Evolutionary conservation across 805 yeast genomes (phyloP).

Genomic region (Monosporozyma aquatica): DNA sequence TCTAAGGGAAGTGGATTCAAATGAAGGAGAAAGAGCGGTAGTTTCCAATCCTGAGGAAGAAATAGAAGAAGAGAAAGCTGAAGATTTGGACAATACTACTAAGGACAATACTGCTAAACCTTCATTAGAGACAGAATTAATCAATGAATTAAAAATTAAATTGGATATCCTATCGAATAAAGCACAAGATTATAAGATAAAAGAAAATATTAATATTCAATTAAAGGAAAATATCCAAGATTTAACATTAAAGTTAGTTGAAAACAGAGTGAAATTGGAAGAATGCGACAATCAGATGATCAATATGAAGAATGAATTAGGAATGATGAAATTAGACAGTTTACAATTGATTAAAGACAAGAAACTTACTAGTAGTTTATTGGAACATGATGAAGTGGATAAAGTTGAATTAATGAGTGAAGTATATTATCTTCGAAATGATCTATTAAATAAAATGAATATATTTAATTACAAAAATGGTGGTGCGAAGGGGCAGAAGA

Average conservation of each 20-base stretch:
- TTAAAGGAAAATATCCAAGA: background rate
- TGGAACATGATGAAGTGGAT: background rate
- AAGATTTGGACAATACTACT: too few species aligned
- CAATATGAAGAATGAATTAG: background rate
- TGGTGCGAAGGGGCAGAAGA: background rate
- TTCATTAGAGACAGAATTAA: background rate
- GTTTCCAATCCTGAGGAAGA: too few species aligned
- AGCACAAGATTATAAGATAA: background rate
- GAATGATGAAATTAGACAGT: background rate
- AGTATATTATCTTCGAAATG: background rate
- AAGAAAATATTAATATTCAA: background rate
- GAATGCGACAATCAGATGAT: background rate
- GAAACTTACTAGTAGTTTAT: background rate
- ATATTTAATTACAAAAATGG: background rate
- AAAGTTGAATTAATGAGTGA: background rate
- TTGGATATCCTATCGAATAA: background rate
- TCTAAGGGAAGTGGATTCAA: too few species aligned
- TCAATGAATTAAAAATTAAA: background rate
- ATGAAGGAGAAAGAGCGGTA: too few species aligned
- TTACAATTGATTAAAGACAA: slow-evolving; percentile 1
- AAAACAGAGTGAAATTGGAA: background rate
- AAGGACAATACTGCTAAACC: background rate
- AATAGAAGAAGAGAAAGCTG: too few species aligned
- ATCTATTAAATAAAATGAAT: background rate
- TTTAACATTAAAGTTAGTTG: background rate